A percentile compares a stretch with the other conserved stretches of the same genome.
These are phyloP conservation scores for Croton setiger DNA, from an alignment of 441 rosid genomes.

Conservation along the genomic window DNA sequence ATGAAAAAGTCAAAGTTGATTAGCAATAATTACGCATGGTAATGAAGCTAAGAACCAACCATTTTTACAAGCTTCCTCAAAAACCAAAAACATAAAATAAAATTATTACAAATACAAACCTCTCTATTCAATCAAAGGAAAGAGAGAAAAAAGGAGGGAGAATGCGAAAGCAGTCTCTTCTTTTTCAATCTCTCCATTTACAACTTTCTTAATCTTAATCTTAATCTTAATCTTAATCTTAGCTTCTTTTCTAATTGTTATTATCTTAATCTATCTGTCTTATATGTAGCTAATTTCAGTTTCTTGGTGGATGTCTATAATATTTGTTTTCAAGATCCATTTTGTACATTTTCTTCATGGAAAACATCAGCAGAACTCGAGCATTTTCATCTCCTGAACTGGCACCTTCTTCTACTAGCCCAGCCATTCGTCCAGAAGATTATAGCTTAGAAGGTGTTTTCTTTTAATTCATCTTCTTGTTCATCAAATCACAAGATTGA, in stretches of 20 bases:
- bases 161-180: slow-evolving; percentile 34
- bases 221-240: no score
- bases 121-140: not conserved
- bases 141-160: slow-evolving; percentile 32
- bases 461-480: not conserved
- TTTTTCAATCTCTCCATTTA: slow-evolving; percentile 30
- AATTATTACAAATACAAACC: not conserved
- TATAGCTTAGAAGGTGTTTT: slow-evolving; percentile 47
- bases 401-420: slow-evolving; percentile 22
- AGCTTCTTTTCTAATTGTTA: not conserved
- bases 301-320: slow-evolving; percentile 7
- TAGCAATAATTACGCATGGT: slow-evolving; percentile 30
- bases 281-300: not conserved
- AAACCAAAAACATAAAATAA: not conserved
- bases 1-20: slow-evolving; percentile 30
- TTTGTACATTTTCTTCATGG: not conserved
- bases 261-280: not conserved
- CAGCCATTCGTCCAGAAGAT: slow-evolving; percentile 23
- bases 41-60: slow-evolving; percentile 26
- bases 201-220: not conserved
- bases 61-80: slow-evolving; percentile 11
- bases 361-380: slow-evolving; percentile 29
- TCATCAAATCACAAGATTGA: slow-evolving; percentile 1
- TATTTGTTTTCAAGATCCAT: not conserved
- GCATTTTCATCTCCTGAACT: slow-evolving; percentile 58